These are phyloP conservation scores for Geotrichum cucujoidarum DNA, from an alignment of 1,139 yeast genomes.

Conservation along the genomic window DNA sequence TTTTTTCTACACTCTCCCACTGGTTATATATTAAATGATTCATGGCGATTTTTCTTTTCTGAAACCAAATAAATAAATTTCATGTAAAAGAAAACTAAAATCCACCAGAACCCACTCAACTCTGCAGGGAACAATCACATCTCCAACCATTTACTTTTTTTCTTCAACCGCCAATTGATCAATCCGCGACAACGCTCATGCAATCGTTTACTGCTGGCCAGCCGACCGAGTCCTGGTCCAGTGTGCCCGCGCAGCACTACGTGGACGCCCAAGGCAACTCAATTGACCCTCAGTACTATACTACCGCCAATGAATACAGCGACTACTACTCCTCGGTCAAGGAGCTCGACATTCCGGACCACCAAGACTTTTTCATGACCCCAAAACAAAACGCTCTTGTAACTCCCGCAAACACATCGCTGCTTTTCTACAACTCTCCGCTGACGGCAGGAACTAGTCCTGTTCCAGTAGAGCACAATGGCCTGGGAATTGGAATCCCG, in stretches of 20 bases:
- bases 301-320: not conserved
- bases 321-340: constrained; percentile 8
- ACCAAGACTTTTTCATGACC: constrained; percentile 15
- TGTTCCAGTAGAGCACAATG: not conserved
- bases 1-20: not conserved
- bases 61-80: not conserved
- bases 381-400: constrained; percentile 13
- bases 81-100: no score
- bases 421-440: constrained; percentile 4
- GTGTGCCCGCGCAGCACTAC: not conserved
- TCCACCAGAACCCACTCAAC: constrained; percentile 3
- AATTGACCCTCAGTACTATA: constrained; percentile 5
- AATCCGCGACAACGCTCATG: not conserved
- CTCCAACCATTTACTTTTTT: not conserved
- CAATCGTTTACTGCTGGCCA: not conserved
- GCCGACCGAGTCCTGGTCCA: not conserved
- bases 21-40: not conserved
- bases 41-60: not conserved
- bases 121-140: not conserved
- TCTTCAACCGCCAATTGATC: not conserved
- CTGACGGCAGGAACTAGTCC: constrained; percentile 1
- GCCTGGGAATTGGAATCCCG: constrained; percentile 11
- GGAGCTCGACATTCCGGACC: constrained; percentile 16
- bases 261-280: not conserved
- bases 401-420: constrained; percentile 10